phyloP scores from a whole-genome alignment of 2,329 filamentous ascomycete genomes.

The Cyphellophora attinorum region DNA sequence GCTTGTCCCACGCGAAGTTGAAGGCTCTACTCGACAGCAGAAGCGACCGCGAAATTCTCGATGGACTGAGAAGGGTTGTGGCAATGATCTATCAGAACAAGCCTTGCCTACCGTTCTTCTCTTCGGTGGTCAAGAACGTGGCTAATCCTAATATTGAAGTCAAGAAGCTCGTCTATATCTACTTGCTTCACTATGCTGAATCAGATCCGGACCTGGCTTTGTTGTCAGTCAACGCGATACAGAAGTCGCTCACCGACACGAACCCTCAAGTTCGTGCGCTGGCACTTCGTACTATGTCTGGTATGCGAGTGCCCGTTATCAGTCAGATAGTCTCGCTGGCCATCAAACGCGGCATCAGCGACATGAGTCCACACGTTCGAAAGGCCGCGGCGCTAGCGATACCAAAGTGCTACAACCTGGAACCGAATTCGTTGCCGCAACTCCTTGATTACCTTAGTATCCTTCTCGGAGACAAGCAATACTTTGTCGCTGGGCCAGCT shows the following conservation, averaged over 20 bases:
- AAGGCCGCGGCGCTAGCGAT: constrained; percentile 89
- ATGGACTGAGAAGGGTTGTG: constrained; percentile 80
- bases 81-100: constrained; percentile 94
- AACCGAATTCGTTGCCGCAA: constrained; percentile 76
- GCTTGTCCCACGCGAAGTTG: constrained; percentile 70
- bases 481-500: constrained; percentile 91
- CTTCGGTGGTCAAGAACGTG: constrained; percentile 96
- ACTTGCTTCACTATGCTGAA: constrained; percentile 92
- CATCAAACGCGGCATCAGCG: constrained; percentile 84
- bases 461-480: constrained; percentile 81
- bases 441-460: constrained; percentile 70
- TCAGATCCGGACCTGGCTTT: constrained; percentile 90
- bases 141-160: constrained; percentile 89
- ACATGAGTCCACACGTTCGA: constrained; percentile 90
- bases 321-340: constrained; percentile 93
- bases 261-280: constrained; percentile 87
- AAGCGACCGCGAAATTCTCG: constrained; percentile 83
- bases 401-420: constrained; percentile 88
- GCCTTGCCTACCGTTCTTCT: constrained; percentile 86
- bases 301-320: constrained; percentile 93
- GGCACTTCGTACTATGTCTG: constrained; percentile 92
- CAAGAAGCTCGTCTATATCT: constrained; percentile 98
- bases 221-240: constrained; percentile 96
- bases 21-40: constrained; percentile 92
- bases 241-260: constrained; percentile 88